A percentile compares a stretch with the other conserved stretches of the same genome.
Evolutionary conservation across 768 basidiomycete species (phyloP).

Genomic region (Tylopilus rubrobrunneus): DNA sequence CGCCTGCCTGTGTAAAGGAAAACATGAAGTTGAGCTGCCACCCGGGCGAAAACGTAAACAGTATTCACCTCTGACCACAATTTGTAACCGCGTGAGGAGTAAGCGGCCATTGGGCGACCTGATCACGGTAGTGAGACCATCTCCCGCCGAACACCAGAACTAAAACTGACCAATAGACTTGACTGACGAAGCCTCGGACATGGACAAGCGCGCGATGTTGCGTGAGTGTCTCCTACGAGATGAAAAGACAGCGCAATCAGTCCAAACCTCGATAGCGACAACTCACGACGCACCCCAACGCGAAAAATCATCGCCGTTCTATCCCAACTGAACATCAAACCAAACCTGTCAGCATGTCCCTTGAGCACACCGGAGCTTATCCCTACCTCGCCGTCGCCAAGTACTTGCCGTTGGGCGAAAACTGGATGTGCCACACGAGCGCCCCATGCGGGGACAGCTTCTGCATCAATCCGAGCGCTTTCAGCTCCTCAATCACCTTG

Average conservation of each 20-base stretch:
- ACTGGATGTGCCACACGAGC: slow-evolving; percentile 51
- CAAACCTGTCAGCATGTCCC: neutral
- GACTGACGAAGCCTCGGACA: slow-evolving; percentile 48
- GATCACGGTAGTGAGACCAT: neutral
- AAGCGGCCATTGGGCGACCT: slow-evolving; percentile 47
- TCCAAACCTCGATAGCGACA: neutral
- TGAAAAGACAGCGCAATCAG: neutral
- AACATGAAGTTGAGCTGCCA: neutral
- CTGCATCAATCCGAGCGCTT: slow-evolving; percentile 35
- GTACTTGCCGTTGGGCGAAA: slow-evolving; percentile 53
- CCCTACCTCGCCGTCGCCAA: slow-evolving; percentile 51
- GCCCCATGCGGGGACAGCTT: slow-evolving; percentile 42
- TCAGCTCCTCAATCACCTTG: slow-evolving; percentile 38
- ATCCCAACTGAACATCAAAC: slow-evolving; percentile 38
- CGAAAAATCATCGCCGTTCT: slow-evolving; percentile 45
- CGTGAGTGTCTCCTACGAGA: slow-evolving; percentile 36
- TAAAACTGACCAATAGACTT: slow-evolving; percentile 44
- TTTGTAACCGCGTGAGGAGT: slow-evolving; percentile 48
- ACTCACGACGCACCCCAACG: slow-evolving; percentile 35
- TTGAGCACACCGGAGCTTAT: neutral
- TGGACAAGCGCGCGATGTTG: slow-evolving; percentile 46
- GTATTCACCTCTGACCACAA: slow-evolving; percentile 45
- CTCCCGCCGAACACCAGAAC: neutral
- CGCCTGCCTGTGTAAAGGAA: slow-evolving; percentile 38
- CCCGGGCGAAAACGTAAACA: too few species aligned